A percentile compares a stretch with the other conserved stretches of the same genome.
These are phyloP conservation scores for Gnaphalium uliginosum DNA, from an alignment of 129 eudicot genomes.

Conservation along the genomic window DNA sequence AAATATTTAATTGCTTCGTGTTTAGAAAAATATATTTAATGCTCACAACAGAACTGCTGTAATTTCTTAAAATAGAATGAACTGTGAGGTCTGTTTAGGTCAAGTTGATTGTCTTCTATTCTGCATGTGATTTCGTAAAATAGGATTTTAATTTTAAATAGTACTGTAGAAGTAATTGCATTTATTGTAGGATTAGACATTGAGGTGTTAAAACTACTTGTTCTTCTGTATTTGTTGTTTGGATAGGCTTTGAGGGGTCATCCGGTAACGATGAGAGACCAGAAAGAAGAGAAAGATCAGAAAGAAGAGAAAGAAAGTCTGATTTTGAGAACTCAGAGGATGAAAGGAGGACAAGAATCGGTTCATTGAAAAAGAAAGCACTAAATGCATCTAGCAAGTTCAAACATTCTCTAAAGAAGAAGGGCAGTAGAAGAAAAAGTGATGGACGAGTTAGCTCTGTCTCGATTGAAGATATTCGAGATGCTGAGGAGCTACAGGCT, in stretches of 20 bases:
- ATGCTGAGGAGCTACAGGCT: conserved; percentile 71
- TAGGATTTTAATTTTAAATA: no score
- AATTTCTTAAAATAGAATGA: no score
- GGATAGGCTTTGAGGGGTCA: conserved; percentile 81
- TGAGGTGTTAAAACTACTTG: not conserved
- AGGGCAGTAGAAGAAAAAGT: conserved; percentile 65
- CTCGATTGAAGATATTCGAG: conserved; percentile 87
- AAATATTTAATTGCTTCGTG: no score
- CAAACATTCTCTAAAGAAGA: conserved; percentile 89
- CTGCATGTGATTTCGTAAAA: no score
- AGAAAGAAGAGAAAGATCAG: conserved; percentile 61
- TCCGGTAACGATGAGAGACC: conserved; percentile 68
- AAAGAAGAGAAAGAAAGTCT: conserved; percentile 84
- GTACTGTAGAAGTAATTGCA: no score
- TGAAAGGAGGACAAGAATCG: conserved; percentile 78
- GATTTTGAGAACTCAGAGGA: conserved; percentile 93
- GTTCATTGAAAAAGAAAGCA: conserved; percentile 85
- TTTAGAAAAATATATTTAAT: no score
- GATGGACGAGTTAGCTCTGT: conserved; percentile 85
- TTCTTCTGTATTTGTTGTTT: conserved; percentile 20
- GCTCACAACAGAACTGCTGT: no score
- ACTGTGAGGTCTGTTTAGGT: no score
- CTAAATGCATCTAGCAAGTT: conserved; percentile 80
- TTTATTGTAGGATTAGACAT: not conserved
- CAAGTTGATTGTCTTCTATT: no score